Percentiles rank a stretch among this genome's conserved stretches.
These are phyloP conservation scores for Bifiguratus adelaidae DNA, from an alignment of 192 early-diverging fungal species.

Conservation along the genomic window DNA sequence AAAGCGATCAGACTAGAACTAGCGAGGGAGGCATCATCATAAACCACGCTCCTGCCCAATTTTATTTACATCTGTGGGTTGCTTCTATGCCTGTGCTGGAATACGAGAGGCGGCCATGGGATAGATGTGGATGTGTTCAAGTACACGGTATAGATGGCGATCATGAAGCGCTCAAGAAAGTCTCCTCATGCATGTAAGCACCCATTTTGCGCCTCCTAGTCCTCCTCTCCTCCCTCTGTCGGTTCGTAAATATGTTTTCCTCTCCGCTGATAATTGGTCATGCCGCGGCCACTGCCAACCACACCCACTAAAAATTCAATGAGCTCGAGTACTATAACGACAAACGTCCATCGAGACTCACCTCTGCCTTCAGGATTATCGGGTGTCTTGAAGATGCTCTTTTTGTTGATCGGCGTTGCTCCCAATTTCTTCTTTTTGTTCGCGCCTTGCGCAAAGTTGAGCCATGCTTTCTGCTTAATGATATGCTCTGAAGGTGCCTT, in stretches of 20 bases:
- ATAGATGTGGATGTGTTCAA: no score
- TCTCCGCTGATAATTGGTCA: constrained; percentile 65
- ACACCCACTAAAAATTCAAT: constrained; percentile 47
- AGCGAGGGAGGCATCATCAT: no score
- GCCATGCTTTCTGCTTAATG: constrained; percentile 66
- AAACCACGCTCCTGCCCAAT: no score
- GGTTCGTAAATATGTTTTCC: constrained; percentile 64
- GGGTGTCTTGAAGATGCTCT: constrained; percentile 73
- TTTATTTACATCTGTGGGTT: no score
- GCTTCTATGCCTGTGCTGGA: no score
- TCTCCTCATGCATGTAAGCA: no score
- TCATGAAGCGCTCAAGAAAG: no score
- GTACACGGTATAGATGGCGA: no score
- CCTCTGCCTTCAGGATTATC: constrained; percentile 68
- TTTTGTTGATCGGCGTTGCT: constrained; percentile 40
- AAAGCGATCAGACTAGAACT: constrained; percentile 19
- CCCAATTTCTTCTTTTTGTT: constrained; percentile 36
- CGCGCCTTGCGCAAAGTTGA: constrained; percentile 51
- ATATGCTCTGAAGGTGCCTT: constrained; percentile 48
- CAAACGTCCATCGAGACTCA: constrained; percentile 4
- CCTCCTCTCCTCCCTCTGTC: no score
- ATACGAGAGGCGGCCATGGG: no score
- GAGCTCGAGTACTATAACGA: not conserved
- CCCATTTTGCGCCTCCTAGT: no score
- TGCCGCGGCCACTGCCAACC: constrained; percentile 66